Conservation (phyloP, 129 eudicot genomes). For the Scalesia atractyloides region DNA sequence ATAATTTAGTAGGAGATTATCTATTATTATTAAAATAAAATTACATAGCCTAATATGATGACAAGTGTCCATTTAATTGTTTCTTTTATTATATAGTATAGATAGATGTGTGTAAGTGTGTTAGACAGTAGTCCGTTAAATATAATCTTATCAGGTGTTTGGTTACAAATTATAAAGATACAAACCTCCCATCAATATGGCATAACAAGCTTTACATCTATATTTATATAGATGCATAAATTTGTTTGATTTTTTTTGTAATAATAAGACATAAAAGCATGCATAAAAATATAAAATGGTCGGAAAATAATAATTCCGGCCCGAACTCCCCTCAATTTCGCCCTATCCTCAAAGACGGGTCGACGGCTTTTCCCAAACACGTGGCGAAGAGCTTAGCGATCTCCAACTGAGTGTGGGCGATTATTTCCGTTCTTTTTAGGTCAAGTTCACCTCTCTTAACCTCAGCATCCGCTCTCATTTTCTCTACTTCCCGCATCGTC, state of each 20-base stretch:
- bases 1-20: too few relatives aligned
- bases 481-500: constrained; percentile 66
- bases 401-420: constrained; percentile 88
- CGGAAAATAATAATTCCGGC: neutral
- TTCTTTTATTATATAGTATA: too few relatives aligned
- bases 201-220: constrained; percentile 30
- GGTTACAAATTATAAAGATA: constrained; percentile 19
- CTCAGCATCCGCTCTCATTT: constrained; percentile 79
- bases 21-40: too few relatives aligned
- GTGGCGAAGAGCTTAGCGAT: constrained; percentile 80
- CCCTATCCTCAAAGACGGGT: constrained; percentile 64
- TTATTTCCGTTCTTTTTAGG: constrained; percentile 77
- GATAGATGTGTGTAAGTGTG: neutral
- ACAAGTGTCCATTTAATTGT: too few relatives aligned
- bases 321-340: constrained; percentile 36
- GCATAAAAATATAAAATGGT: constrained; percentile 11
- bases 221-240: constrained; percentile 26
- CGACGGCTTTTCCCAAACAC: constrained; percentile 49
- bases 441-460: constrained; percentile 85
- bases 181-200: constrained; percentile 30
- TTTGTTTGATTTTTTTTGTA: constrained; percentile 15
- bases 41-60: too few relatives aligned
- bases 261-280: constrained; percentile 11
- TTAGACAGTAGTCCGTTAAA: neutral
- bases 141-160: neutral